Conservation (phyloP, 2,329 filamentous ascomycete species). For the Orbilia brochopaga region DNA sequence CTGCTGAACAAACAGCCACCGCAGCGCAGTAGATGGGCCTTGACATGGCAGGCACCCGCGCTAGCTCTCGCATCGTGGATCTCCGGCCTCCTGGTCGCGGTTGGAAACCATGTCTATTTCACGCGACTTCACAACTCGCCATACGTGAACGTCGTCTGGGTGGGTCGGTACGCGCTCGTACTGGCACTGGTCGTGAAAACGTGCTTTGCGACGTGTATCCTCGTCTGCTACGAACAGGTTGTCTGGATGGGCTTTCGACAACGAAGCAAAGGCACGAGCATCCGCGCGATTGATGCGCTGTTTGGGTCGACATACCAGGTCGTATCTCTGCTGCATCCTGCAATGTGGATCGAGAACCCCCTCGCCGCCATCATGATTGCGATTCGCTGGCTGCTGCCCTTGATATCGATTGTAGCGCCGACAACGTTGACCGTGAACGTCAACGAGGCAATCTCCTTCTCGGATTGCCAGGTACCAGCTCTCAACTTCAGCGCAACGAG, state of each 20-base stretch:
- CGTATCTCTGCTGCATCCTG: constrained; percentile 33
- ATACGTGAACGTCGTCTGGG: constrained; percentile 45
- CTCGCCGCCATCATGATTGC: constrained; percentile 35
- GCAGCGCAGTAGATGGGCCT: constrained; percentile 28
- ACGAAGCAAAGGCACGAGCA: constrained; percentile 16
- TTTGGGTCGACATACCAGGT: constrained; percentile 44
- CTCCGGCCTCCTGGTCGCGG: constrained; percentile 25
- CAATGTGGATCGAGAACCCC: constrained; percentile 40
- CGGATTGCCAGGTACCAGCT: constrained; percentile 26
- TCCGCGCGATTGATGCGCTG: constrained; percentile 47
- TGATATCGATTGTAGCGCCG: constrained; percentile 42
- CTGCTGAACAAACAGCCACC: constrained; percentile 6
- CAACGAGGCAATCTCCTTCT: constrained; percentile 15
- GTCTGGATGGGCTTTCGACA: constrained; percentile 42
- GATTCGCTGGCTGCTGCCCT: constrained; percentile 36
- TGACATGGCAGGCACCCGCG: constrained; percentile 40
- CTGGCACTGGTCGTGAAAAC: constrained; percentile 41
- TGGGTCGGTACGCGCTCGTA: constrained; percentile 34
- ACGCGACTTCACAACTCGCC: constrained; percentile 21
- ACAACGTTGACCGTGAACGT: constrained; percentile 38
- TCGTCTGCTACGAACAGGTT: constrained; percentile 43
- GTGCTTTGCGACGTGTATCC: constrained; percentile 38
- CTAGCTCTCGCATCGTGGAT: constrained; percentile 15
- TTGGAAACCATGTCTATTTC: constrained; percentile 47
- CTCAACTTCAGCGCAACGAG: constrained; percentile 18